These are phyloP conservation scores for Nowakowskiella sp. DNA, from an alignment of 192 early-diverging fungal genomes.

Conservation along the genomic window DNA sequence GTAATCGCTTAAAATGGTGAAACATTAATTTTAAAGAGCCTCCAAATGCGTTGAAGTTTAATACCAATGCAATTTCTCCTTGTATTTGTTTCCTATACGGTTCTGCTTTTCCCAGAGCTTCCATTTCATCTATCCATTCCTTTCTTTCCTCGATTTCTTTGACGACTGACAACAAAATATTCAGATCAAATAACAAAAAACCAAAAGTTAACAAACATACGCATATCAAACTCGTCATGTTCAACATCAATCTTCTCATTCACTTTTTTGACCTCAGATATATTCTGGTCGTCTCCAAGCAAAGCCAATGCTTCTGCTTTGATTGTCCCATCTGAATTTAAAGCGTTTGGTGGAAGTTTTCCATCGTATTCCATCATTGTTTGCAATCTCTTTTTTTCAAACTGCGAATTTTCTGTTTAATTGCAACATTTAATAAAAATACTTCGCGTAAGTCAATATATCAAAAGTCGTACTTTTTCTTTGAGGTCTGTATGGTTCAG, in stretches of 20 bases:
- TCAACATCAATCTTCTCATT: conserved; percentile 15
- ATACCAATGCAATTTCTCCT: conserved; percentile 32
- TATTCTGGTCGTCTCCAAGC: conserved; percentile 1
- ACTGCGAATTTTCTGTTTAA: conserved; percentile 17
- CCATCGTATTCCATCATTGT: conserved; percentile 24
- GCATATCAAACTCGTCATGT: conserved; percentile 39
- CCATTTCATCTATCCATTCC: conserved; percentile 47
- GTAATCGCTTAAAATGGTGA: too few species aligned
- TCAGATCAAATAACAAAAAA: neutral
- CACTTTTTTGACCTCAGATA: neutral
- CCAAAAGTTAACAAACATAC: conserved; percentile 7
- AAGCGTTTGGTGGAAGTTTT: conserved; percentile 9
- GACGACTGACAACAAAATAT: conserved; percentile 18
- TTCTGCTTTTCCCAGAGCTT: conserved; percentile 33
- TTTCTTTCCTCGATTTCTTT: conserved; percentile 38
- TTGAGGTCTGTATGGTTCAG: conserved; percentile 26
- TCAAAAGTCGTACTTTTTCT: too few species aligned
- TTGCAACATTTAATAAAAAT: too few species aligned
- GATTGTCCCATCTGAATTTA: neutral
- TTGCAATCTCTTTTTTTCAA: conserved; percentile 24
- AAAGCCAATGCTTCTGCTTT: conserved; percentile 3
- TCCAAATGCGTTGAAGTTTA: too few species aligned
- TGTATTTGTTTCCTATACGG: conserved; percentile 31
- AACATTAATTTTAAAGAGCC: too few species aligned
- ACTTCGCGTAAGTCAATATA: too few species aligned